Base-by-base conservation (phyloP, 148 eudicot genomes). In the Fagopyrum homotropicum region DNA sequence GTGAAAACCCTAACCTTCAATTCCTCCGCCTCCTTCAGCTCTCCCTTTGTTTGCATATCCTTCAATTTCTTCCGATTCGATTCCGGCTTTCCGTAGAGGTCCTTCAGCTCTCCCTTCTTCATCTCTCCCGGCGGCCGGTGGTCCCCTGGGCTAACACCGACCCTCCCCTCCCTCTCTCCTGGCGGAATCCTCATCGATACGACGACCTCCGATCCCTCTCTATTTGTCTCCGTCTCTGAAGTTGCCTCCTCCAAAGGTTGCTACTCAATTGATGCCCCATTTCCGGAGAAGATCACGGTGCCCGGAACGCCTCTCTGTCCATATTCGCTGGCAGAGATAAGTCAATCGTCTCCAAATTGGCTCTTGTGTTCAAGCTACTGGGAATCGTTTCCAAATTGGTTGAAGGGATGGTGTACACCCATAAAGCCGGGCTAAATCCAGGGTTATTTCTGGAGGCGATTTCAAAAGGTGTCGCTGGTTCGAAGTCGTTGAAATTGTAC, bases 281-380 rank as follows among this genome's bases (percentile, higher is more conserved):
- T 10, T 95, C 98, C 52, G 98, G 98, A 35, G 98, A 97, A 6
- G 98, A 90, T 72, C 83, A 86, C 4, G 98, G 97, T 5, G 98
- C 98, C 2, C 82, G 78, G 2, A 68, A 54, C 57, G 97, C 83
- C 3, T 47, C 83, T 0, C 85, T 95, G 5, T 85, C 97, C 0
- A 95, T 95, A 47, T 95, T 95, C 78, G 91, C 97, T 19, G 98
- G 98, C 8, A 97, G 98, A 16, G 93, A 94, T 0, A 75, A 77
- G 9, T 2, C 61, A 4, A 73, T 84, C 0, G 81, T 94, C 0
- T 4, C 57, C 0, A 68, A 81, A 0, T 69, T 94, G 2, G 63
- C 77, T 4, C 93, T 97, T 2, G 45, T 94, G 3, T 79, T 94
- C 19, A 45, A 72, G 16, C 79, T 87, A 5, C 60, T 94, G n/a